Base-by-base conservation (phyloP, 1,284 basidiomycete genomes). In the Cutaneotrichosporon cutaneum region DNA sequence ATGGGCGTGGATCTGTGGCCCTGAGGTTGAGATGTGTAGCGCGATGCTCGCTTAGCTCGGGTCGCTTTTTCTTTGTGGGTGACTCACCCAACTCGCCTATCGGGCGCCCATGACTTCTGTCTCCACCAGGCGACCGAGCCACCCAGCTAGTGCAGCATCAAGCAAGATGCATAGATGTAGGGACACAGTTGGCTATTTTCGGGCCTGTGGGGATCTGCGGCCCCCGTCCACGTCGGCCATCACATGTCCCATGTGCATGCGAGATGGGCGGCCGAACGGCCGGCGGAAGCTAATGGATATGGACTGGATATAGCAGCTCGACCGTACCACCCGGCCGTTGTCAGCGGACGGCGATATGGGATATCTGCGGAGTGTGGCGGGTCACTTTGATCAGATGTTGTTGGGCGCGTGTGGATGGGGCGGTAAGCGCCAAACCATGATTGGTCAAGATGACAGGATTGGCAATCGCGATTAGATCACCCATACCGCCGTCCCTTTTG, bases 391-490 rank as follows among this genome's bases (percentile, higher is more conserved):
- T 42, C 39, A n/a, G 39, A 42, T n/a, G 18, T 6, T 14, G 36
- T 10, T 39, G 13, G 10, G 4, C 13, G 13, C 36, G 18, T 33
- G 33, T 33, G 2, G 4, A 33, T 33, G 9, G 9, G 13, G 33
- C 13, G 33, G 33, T 13, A 33, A 33, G 33, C 9, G 36, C 9
- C 4, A 16, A 11, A 5, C 1, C 36, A 4, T 42, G 39, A 42
- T 42, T 42, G 39, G 39, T 18, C 18, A 9, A 3, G 18, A n/a
- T 18, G 7, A 8, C 36, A 8, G 8, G n/a, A 42, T 42, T 42
- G 39, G 18, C 39, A 42, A 42, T 42, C 39, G 39, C 39, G 39
- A 42, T 42, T 42, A 42, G 39, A 42, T 42, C 39, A 42, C 39
- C 39, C 39, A 42, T 42, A 42, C 39, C 39, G 39, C 39, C 39